Conservation (phyloP, 306 rosid species). For the Abrus pulchellus region DNA sequence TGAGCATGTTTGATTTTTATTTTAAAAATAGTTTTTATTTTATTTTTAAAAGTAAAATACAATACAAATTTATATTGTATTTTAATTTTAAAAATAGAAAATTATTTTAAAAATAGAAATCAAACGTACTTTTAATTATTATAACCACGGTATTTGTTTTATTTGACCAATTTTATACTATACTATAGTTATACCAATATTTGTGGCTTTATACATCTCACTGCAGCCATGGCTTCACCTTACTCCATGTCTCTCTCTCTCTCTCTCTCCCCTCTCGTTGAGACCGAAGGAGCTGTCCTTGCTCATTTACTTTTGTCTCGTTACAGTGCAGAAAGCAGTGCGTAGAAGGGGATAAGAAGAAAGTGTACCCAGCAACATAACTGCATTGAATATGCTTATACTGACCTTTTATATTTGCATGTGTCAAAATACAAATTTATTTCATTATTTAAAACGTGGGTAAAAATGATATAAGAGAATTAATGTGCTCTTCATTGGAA, state of each 20-base stretch:
- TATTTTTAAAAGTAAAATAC: too few relatives aligned
- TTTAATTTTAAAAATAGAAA: too few relatives aligned
- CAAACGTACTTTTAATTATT: too few relatives aligned
- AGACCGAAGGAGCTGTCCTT: neutral
- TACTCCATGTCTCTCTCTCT: too few relatives aligned
- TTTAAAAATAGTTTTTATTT: too few relatives aligned
- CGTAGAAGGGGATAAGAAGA: neutral
- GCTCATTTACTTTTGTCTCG: neutral
- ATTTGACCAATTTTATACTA: conserved; percentile 5
- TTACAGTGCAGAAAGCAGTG: neutral
- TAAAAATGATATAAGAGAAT: neutral
- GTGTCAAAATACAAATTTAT: neutral
- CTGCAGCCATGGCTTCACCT: too few relatives aligned
- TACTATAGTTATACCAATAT: conserved; percentile 2
- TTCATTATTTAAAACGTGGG: neutral
- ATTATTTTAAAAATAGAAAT: too few relatives aligned
- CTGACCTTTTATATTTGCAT: neutral
- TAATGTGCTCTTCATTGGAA: neutral
- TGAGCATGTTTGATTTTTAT: too few relatives aligned
- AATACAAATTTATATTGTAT: too few relatives aligned
- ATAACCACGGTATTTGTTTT: neutral
- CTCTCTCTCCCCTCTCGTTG: too few relatives aligned
- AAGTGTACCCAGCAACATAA: neutral
- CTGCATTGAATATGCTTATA: too few relatives aligned
- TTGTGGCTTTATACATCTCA: neutral